A percentile compares a stretch with the other conserved stretches of the same genome.
These are phyloP conservation scores for Picea abies DNA, from an alignment of 83 land plant species.

Conservation along the genomic window DNA sequence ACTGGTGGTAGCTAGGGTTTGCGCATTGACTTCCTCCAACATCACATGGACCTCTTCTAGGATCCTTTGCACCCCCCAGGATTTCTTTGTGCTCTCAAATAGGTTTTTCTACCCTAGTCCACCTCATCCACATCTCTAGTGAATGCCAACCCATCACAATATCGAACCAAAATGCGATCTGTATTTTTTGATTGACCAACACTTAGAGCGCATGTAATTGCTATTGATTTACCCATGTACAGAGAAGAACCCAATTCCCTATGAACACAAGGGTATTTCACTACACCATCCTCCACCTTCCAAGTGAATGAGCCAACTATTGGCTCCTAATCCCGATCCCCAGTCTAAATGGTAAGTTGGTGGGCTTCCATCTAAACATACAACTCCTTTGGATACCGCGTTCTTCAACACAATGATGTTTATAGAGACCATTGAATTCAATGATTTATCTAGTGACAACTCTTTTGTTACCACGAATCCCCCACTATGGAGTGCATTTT, in stretches of 20 bases:
- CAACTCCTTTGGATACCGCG: background rate
- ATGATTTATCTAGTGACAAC: too few relatives aligned
- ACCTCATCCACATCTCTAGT: too few relatives aligned
- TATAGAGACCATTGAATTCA: background rate
- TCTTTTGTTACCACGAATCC: too few relatives aligned
- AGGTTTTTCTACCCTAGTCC: too few relatives aligned
- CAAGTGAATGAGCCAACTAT: slow-evolving; percentile 1
- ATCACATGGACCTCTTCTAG: too few relatives aligned
- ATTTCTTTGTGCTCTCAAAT: too few relatives aligned
- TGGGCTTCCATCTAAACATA: slow-evolving; percentile 35
- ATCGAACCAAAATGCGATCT: slow-evolving; percentile 19
- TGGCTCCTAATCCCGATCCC: slow-evolving; percentile 10
- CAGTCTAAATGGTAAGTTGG: slow-evolving; percentile 27
- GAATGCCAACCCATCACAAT: too few relatives aligned
- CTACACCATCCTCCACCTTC: slow-evolving; percentile 37
- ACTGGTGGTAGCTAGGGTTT: too few relatives aligned
- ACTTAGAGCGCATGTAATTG: slow-evolving; percentile 55
- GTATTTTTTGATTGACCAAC: slow-evolving; percentile 36
- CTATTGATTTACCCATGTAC: background rate
- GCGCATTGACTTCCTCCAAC: too few relatives aligned
- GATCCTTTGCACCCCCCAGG: too few relatives aligned
- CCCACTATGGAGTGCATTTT: too few relatives aligned
- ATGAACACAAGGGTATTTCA: slow-evolving; percentile 40
- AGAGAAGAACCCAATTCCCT: background rate
- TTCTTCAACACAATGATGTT: background rate